phyloP scores from a whole-genome alignment of 257 asterid genomes.

The Capsicum baccatum region DNA sequence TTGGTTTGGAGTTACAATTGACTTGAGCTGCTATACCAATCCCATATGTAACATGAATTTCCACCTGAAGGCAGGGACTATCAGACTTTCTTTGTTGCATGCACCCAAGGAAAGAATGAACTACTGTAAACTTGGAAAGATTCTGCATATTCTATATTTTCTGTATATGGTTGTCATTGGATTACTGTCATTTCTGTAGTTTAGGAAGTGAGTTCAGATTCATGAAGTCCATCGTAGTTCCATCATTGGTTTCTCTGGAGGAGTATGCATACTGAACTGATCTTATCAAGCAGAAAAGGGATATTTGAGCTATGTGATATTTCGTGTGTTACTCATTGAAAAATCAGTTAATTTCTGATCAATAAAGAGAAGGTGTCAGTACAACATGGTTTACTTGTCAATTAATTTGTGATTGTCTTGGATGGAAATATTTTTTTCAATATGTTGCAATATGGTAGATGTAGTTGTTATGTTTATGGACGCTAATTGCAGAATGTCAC shows the following conservation, averaged over 20 bases:
- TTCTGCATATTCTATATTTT: conserved; percentile 6
- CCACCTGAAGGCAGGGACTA: neutral
- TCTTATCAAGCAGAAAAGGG: neutral
- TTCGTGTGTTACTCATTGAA: neutral
- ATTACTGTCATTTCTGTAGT: conserved; percentile 19
- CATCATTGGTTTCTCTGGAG: neutral
- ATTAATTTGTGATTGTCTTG: neutral
- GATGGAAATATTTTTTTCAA: neutral
- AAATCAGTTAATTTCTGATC: conserved; percentile 17
- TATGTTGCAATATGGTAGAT: neutral
- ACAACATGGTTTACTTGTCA: conserved; percentile 2
- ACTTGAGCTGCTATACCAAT: neutral
- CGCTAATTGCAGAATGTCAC: conserved; percentile 29
- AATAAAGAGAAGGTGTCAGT: neutral
- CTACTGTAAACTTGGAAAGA: neutral
- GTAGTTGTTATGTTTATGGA: neutral
- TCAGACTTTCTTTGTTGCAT: neutral
- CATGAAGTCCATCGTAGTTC: neutral
- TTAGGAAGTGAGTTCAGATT: conserved; percentile 2
- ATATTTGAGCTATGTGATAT: conserved; percentile 10
- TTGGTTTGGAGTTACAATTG: neutral
- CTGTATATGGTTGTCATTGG: neutral
- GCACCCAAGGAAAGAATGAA: neutral
- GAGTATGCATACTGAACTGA: neutral
- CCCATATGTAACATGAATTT: neutral